Conservation (phyloP, 2,329 filamentous ascomycete genomes). For the Diplodia sapinea region DNA sequence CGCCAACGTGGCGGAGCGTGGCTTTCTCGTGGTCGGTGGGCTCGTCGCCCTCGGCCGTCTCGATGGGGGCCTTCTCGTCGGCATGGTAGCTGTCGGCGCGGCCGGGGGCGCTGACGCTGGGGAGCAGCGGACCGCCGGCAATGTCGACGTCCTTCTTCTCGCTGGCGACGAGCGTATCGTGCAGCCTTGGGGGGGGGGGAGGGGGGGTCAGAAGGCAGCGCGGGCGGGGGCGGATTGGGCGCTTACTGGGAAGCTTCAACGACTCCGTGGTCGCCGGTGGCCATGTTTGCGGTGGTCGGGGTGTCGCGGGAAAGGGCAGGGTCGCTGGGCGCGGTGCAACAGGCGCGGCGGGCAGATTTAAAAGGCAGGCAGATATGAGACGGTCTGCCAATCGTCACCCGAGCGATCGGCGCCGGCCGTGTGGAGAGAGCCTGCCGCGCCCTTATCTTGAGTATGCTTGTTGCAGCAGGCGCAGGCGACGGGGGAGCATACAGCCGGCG, state of each 20-base stretch:
- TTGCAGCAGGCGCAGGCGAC: constrained; percentile 3
- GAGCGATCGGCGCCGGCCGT: constrained; percentile 24
- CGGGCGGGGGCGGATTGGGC: too few relatives aligned
- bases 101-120: constrained; percentile 17
- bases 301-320: neutral
- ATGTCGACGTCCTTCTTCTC: constrained; percentile 23
- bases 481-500: neutral
- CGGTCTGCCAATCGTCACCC: constrained; percentile 26
- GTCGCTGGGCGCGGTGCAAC: neutral
- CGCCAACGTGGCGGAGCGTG: constrained; percentile 44
- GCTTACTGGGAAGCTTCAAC: constrained; percentile 24
- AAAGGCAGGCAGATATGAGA: constrained; percentile 1
- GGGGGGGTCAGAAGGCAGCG: too few relatives aligned
- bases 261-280: constrained; percentile 28
- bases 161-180: constrained; percentile 12
- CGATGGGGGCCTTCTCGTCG: constrained; percentile 23
- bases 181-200: too few relatives aligned
- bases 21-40: constrained; percentile 44
- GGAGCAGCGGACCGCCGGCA: constrained; percentile 17
- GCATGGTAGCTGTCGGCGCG: constrained; percentile 18
- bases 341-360: neutral
- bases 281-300: constrained; percentile 6
- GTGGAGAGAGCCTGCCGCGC: neutral
- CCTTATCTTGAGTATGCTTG: too few relatives aligned
- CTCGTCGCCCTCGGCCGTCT: constrained; percentile 37